Base-by-base conservation (phyloP, 164 flowering plant species). In the Magnolia officinalis region DNA sequence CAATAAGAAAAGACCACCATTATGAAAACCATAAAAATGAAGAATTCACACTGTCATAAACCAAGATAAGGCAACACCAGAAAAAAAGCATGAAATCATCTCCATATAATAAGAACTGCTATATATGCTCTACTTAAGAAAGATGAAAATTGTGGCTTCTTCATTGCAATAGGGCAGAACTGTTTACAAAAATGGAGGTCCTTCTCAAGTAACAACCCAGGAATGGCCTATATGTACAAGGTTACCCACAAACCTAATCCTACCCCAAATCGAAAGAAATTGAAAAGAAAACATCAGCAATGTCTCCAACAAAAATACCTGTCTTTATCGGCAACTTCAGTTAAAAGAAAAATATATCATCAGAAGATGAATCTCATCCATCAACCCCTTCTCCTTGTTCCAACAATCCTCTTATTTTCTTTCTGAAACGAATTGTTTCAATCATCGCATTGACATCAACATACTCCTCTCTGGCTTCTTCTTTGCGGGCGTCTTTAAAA, bases 391-490 rank as follows among this genome's bases (percentile, higher is more conserved):
- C 72, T 71, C 18, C 73, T 31, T 24, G 68, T 70, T 65, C 45
- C n/a, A 29, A 1, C 37, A 10, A 10, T 55, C 61, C 16, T 16
- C 61, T 55, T 55, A 55, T 55, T n/a, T 72, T 23, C 31, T 19
- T 68, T 24, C 71, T 51, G 65, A 75, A 67, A 80, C 67, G 20
- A 73, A 70, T 45, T 64, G 65, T 74, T 74, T 66, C 71, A 63
- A 73, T 88, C 86, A 91, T 10, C 98, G 88, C 91, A 93, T 84
- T 13, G 98, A 85, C 98, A 88, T 87, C 78, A 91, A 67, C 31
- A 90, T 88, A 0, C 91, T 85, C 37, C 96, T 87, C 71, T 90
- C 96, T 0, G 84, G 92, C 75, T 80, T 88, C 79, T 82, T 90
- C 19, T 16, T 55, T 2, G 91, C 92, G 1, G 96, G 89, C 70